phyloP scores from a whole-genome alignment of 768 basidiomycete species.

The Hortiboletus campestris region DNA sequence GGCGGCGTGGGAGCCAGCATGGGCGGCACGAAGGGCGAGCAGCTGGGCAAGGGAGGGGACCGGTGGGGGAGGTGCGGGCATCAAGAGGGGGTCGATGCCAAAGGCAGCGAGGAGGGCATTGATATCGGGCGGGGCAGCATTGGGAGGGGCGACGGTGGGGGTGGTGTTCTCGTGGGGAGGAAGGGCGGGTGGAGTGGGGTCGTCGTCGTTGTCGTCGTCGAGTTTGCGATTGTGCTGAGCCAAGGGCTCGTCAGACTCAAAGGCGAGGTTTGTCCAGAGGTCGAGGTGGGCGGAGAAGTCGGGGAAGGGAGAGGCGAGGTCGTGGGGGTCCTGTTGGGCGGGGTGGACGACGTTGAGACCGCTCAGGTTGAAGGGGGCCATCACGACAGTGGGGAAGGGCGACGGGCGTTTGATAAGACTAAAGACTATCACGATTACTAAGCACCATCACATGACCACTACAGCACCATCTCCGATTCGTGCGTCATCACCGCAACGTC shows the following conservation, averaged over 20 bases:
- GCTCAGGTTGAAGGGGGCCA: constrained; percentile 66
- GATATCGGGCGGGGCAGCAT: constrained; percentile 44
- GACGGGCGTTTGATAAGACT: constrained; percentile 9
- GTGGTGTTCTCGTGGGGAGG: constrained; percentile 53
- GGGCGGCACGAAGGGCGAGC: constrained; percentile 55
- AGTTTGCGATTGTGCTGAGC: constrained; percentile 36
- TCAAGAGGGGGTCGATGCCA: constrained; percentile 44
- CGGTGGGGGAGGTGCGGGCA: constrained; percentile 21
- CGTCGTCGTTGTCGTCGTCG: constrained; percentile 40
- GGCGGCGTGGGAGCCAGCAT: constrained; percentile 23
- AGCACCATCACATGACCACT: constrained; percentile 10
- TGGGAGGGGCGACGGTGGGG: constrained; percentile 40
- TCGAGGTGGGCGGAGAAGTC: constrained; percentile 77
- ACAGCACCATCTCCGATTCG: constrained; percentile 61
- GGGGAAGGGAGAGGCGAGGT: constrained; percentile 63
- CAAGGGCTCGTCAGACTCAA: constrained; percentile 73
- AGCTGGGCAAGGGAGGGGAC: constrained; percentile 69
- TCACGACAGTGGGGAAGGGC: constrained; percentile 17
- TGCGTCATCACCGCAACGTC: constrained; percentile 87
- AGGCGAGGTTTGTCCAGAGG: constrained; percentile 80
- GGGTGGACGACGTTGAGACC: constrained; percentile 81
- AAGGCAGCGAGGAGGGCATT: constrained; percentile 36
- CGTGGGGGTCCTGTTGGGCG: constrained; percentile 41
- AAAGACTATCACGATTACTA: background rate
- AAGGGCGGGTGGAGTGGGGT: background rate